Evolutionary conservation across 768 basidiomycete genomes (phyloP).

Genomic region (Lactarius pseudohatsudake): DNA sequence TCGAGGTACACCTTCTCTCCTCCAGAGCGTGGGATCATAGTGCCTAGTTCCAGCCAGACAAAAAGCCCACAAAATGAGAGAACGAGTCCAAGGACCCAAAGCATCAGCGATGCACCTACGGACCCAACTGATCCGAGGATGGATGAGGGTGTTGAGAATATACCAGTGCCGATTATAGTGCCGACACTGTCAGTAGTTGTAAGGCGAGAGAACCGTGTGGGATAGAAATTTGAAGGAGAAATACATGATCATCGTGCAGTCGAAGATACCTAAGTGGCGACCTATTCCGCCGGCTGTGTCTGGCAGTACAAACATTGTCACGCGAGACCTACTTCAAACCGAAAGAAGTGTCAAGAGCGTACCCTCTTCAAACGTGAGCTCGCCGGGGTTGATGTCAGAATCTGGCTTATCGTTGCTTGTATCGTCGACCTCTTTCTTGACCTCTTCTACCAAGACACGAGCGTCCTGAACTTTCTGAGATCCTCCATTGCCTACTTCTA

Average conservation of each 20-base stretch:
- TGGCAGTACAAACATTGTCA: conserved; percentile 25
- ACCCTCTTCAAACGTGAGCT: conserved; percentile 53
- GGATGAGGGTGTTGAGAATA: conserved; percentile 61
- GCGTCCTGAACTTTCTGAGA: neutral
- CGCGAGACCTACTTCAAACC: neutral
- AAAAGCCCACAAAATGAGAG: conserved; percentile 60
- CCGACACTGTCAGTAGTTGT: conserved; percentile 41
- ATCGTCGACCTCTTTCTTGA: no score
- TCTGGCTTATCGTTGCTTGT: neutral
- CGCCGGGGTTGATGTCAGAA: conserved; percentile 40
- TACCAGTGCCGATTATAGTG: conserved; percentile 62
- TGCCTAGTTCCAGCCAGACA: conserved; percentile 63
- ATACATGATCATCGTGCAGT: conserved; percentile 55
- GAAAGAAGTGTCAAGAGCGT: conserved; percentile 7
- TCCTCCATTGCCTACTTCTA: neutral
- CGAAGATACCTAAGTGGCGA: conserved; percentile 55
- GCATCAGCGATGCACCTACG: conserved; percentile 59
- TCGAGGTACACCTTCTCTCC: conserved; percentile 66
- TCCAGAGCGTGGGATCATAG: conserved; percentile 62
- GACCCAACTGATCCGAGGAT: conserved; percentile 58
- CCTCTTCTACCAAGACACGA: neutral
- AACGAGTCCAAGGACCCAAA: conserved; percentile 61
- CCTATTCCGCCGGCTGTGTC: conserved; percentile 58
- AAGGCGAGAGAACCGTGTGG: neutral
- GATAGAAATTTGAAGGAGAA: neutral